Base-by-base conservation (phyloP, 768 basidiomycete genomes). In the Pleurotus ostreatus region DNA sequence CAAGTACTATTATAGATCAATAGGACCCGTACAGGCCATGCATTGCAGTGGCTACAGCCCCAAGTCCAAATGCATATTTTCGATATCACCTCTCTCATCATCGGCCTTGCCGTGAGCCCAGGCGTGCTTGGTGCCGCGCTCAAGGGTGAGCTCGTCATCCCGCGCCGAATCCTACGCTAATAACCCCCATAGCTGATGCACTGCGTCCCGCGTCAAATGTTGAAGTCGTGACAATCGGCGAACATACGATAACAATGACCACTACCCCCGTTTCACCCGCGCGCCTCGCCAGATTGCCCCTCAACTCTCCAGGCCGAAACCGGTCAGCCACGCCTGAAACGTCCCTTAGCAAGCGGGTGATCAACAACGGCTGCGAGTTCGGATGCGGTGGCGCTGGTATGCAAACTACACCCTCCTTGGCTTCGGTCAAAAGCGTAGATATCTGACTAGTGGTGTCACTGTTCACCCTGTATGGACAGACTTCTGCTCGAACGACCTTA, bases 401-500 rank as follows among this genome's bases (percentile, higher is more conserved):
- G 40, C 18, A 44, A n/a, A n/a, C 26, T 11, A 5, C 22, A 7
- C 22, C 20, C 22, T 6, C 15, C 1, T 44, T 54, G 2, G 16
- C 40, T 54, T 16, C 18, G 38, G 3, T 23, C 20, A 7, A 25
- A 25, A 18, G 20, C 38, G 12, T 11, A 23, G 9, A 34, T 34
- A 30, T 2, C 30, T 30, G 30, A 30, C 8, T 30, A 30, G 30
- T 30, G 30, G 11, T 30, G 30, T 11, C 11, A 30, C 11, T 30
- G 23, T 25, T 25, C 5, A 5, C 23, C 38, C 40, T 18, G 12
- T 23, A 38, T 26, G 18, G 18, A 6, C 41, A 22, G 38, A 25
- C 9, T 18, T 41, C 7, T 56, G 55, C 40, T 39, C 46, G 5
- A 49, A 56, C 38, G 55, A 22, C 15, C 46, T 56, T n/a, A 56